phyloP scores from a whole-genome alignment of 1,139 yeast genomes.

The Protomyces arabidopsidicola region DNA sequence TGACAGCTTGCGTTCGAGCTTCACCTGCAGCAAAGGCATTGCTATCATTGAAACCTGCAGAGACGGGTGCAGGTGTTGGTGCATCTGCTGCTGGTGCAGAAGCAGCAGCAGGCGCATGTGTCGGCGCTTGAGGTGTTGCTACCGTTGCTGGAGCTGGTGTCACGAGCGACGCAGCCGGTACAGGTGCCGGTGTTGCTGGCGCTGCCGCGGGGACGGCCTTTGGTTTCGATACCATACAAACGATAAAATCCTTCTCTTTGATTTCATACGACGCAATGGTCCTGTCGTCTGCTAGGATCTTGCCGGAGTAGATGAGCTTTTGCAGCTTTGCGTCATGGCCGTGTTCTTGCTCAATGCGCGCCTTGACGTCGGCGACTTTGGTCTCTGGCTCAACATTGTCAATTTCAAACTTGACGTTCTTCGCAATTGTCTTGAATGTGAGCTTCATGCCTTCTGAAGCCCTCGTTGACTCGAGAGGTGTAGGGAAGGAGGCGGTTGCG shows the following conservation, averaged over 20 bases:
- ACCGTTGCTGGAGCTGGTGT: slow-evolving; percentile 35
- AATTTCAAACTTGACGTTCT: slow-evolving; percentile 78
- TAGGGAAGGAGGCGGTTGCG: too few relatives aligned
- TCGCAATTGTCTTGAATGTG: slow-evolving; percentile 74
- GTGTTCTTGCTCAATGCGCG: slow-evolving; percentile 62
- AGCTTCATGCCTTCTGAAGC: slow-evolving; percentile 55
- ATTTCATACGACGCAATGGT: slow-evolving; percentile 66
- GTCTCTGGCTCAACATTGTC: slow-evolving; percentile 63
- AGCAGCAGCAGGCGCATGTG: slow-evolving; percentile 37
- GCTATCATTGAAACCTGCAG: slow-evolving; percentile 38
- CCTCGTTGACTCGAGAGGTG: neutral
- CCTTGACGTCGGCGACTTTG: slow-evolving; percentile 67
- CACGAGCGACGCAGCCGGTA: slow-evolving; percentile 32
- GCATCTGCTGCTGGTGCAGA: slow-evolving; percentile 38
- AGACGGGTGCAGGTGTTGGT: slow-evolving; percentile 36
- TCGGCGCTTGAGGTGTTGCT: slow-evolving; percentile 35
- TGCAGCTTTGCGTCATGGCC: slow-evolving; percentile 70
- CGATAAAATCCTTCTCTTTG: slow-evolving; percentile 84
- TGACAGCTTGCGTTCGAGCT: slow-evolving; percentile 64
- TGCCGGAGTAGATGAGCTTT: slow-evolving; percentile 88
- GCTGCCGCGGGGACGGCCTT: slow-evolving; percentile 34
- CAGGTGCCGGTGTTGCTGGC: slow-evolving; percentile 35
- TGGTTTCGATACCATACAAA: slow-evolving; percentile 63
- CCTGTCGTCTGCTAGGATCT: slow-evolving; percentile 80
- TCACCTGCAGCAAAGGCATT: slow-evolving; percentile 54